A percentile compares a stretch with the other conserved stretches of the same genome.
Conservation (phyloP, 1,284 basidiomycete genomes). For the Heterobasidion annosum region DNA sequence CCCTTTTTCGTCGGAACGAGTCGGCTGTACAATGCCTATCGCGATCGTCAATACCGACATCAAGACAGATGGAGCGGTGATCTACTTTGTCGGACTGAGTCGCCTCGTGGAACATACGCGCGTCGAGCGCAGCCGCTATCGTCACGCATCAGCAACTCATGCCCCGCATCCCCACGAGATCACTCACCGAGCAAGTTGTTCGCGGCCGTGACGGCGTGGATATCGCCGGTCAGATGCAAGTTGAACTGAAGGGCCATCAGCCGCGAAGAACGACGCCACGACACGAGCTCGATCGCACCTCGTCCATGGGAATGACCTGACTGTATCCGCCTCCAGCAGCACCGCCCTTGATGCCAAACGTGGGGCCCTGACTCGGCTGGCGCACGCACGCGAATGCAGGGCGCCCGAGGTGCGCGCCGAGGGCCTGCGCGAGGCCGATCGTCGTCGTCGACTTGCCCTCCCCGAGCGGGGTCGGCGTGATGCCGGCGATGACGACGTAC, state of each 20-base stretch:
- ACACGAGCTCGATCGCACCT: conserved; percentile 40
- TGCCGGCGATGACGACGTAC: conserved; percentile 95
- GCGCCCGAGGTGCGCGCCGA: conserved; percentile 91
- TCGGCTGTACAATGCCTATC: conserved; percentile 78
- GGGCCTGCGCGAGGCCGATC: conserved; percentile 93
- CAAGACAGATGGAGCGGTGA: background rate
- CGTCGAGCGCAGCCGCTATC: conserved; percentile 89
- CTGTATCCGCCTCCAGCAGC: conserved; percentile 98
- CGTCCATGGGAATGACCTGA: conserved; percentile 99
- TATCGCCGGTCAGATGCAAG: conserved; percentile 95
- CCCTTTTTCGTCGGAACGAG: conserved; percentile 93
- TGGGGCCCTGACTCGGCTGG: conserved; percentile 97
- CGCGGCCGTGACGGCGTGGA: conserved; percentile 95
- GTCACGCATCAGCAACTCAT: background rate
- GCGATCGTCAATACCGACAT: no score
- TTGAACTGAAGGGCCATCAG: conserved; percentile 59
- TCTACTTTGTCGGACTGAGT: conserved; percentile 88
- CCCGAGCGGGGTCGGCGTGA: conserved; percentile 95
- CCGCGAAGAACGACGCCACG: background rate
- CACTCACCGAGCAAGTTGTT: conserved; percentile 85
- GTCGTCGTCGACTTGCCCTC: conserved; percentile 99
- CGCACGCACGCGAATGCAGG: conserved; percentile 97
- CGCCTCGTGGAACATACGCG: conserved; percentile 96
- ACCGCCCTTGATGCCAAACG: conserved; percentile 99
- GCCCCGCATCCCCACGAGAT: background rate